Evolutionary conservation across 2,329 filamentous ascomycete species (phyloP).

Genomic region (Myotisia sp.): DNA sequence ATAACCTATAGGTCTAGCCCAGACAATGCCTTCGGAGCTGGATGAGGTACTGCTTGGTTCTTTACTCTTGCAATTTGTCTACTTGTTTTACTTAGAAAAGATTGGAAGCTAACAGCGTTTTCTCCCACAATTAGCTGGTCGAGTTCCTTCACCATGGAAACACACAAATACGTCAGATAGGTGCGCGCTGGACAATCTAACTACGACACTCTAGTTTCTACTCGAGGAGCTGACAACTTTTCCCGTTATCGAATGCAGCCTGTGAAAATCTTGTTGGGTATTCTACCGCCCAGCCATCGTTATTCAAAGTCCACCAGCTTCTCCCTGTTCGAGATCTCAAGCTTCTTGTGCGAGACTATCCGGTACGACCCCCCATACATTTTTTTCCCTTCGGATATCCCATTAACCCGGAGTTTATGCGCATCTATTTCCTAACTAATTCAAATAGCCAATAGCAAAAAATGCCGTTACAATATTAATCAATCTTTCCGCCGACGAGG

Average conservation of each 20-base stretch:
- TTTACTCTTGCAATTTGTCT: background rate
- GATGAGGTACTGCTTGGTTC: slow-evolving; percentile 49
- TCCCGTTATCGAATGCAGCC: slow-evolving; percentile 35
- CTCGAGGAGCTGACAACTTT: background rate
- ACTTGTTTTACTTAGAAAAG: too few species aligned
- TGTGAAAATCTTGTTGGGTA: slow-evolving; percentile 79
- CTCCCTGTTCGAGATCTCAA: slow-evolving; percentile 77
- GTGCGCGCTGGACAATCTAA: slow-evolving; percentile 30
- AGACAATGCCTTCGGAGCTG: slow-evolving; percentile 58
- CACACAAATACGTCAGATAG: slow-evolving; percentile 72
- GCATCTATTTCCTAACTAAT: slow-evolving; percentile 5
- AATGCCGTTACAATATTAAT: slow-evolving; percentile 67
- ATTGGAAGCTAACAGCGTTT: slow-evolving; percentile 10
- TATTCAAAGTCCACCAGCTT: slow-evolving; percentile 73
- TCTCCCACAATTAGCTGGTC: slow-evolving; percentile 74
- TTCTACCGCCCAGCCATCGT: slow-evolving; percentile 55
- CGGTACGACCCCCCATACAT: slow-evolving; percentile 34
- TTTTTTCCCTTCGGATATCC: background rate
- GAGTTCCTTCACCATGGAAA: slow-evolving; percentile 89
- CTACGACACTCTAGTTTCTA: background rate
- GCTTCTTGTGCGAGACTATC: slow-evolving; percentile 68
- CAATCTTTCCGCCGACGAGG: slow-evolving; percentile 71
- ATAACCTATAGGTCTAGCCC: background rate
- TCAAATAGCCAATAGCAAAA: slow-evolving; percentile 64
- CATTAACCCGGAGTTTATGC: background rate